phyloP scores from a whole-genome alignment of 176 grass and related monocot genomes.

The Tuctoria greenei region DNA sequence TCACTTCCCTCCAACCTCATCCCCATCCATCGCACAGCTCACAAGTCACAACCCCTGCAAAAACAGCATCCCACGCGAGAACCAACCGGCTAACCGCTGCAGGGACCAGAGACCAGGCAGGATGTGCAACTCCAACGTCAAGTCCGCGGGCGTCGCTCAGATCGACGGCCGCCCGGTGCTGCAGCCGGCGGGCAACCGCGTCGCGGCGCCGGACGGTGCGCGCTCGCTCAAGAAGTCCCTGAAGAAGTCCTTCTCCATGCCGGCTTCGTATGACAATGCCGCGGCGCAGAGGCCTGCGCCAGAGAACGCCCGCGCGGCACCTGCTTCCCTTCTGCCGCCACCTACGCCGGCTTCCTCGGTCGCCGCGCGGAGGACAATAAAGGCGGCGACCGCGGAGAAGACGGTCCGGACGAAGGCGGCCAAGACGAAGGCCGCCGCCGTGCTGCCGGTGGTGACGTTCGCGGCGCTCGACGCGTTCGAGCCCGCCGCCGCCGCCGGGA shows the following conservation, averaged over 20 bases:
- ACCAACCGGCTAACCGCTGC: neutral
- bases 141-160: conserved; percentile 55
- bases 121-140: conserved; percentile 93
- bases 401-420: conserved; percentile 31
- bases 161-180: conserved; percentile 84
- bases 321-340: conserved; percentile 4
- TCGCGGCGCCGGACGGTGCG: conserved; percentile 44
- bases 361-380: conserved; percentile 25
- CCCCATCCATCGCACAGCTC: conserved; percentile 25
- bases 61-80: neutral
- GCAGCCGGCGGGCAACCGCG: conserved; percentile 82
- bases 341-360: conserved; percentile 30
- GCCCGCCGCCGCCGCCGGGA: conserved; percentile 55
- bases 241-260: conserved; percentile 70
- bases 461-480: conserved; percentile 48
- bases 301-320: neutral
- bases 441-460: conserved; percentile 36
- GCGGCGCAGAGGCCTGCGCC: neutral
- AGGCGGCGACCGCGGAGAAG: conserved; percentile 17
- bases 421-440: conserved; percentile 34
- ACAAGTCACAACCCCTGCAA: neutral
- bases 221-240: conserved; percentile 75
- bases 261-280: conserved; percentile 35
- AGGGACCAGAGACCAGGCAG: conserved; percentile 2
- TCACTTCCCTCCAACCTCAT: conserved; percentile 11